Base-by-base conservation (phyloP, 2,329 filamentous ascomycete species). In the Volutella citrinella region DNA sequence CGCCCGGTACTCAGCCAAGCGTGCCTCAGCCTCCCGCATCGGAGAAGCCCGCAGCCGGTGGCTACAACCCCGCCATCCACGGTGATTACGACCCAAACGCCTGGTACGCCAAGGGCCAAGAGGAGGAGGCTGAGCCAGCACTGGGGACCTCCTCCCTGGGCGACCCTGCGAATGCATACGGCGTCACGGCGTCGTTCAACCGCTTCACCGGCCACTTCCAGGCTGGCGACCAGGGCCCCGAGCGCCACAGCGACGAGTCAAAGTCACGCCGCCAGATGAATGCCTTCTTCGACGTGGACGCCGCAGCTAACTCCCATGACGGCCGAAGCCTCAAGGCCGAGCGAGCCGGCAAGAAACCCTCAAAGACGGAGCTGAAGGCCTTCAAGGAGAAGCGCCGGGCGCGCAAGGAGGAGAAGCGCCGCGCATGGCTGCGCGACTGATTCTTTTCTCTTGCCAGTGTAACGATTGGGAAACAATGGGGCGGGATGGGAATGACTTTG, bases 11-110 rank as follows among this genome's bases (percentile, higher is more conserved):
- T 26, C 33, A 42, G 4, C 18, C 43, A 25, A 33, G 37, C 9
- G 26, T 37, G 12, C 61, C 49, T 49, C 63, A 48, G 20, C 54
- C 51, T 6, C 62, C 60, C 6, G 45, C 56, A 34, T 57, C 59
- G 38, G 61, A 64, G 41, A 59, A 36, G 32, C 66, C 49, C 27
- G 65, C 76, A 15, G 76, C 74, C 6, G 82, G 83, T 38, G 89
- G 91, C 42, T 98, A 98, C 67, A 95, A 97, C 57, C 93, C 93
- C 2, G 86, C 88, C 16, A 91, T 98, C 27, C 93, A 98, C 60
- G 93, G 93, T 50, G 85, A 90, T 66, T 98, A 96, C 68, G 93
- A 98, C 54, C 89, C 90, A 5, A 93, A 83, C 40, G 91, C 93
- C n/a, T 86, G 89, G 68, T 98, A 98, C 59, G 91, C 93, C 10